A percentile compares a stretch with the other conserved stretches of the same genome.
phyloP scores from a whole-genome alignment of 306 rosid species.

The Fagus crenata region DNA sequence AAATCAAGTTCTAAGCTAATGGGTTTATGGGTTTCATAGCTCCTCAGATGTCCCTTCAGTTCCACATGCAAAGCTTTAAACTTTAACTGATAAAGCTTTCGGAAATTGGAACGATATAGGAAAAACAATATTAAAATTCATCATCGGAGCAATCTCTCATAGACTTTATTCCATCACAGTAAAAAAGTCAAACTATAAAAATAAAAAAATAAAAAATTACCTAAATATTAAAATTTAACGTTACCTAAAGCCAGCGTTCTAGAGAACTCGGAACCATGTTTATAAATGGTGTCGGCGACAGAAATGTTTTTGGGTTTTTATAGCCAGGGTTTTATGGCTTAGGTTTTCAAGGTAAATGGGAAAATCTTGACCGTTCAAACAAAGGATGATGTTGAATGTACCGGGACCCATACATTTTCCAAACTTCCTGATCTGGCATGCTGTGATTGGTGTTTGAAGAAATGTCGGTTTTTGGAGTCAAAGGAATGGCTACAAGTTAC shows the following conservation, averaged over 20 bases:
- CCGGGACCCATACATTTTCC: no score
- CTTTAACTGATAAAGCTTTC: constrained; percentile 17
- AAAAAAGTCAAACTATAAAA: not conserved
- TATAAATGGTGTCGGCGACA: no score
- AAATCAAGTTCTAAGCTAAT: not conserved
- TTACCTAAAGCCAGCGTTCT: not conserved
- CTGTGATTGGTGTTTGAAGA: no score
- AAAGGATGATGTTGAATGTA: no score
- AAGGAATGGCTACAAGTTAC: no score
- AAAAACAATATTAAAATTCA: constrained; percentile 3
- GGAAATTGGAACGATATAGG: constrained; percentile 38
- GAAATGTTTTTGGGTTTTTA: not conserved
- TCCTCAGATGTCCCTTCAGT: constrained; percentile 32
- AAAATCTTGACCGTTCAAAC: no score
- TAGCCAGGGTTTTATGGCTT: not conserved
- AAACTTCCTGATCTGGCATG: no score
- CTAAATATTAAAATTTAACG: not conserved
- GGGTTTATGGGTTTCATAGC: not conserved
- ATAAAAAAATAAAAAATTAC: not conserved
- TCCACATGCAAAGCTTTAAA: constrained; percentile 33
- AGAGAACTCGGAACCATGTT: not conserved
- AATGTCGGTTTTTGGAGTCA: no score
- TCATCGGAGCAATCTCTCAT: constrained; percentile 26
- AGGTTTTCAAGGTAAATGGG: no score
- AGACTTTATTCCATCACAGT: not conserved